Evolutionary conservation across 2,329 filamentous ascomycete genomes (phyloP).

Genomic region (Colletotrichum gigasporum): DNA sequence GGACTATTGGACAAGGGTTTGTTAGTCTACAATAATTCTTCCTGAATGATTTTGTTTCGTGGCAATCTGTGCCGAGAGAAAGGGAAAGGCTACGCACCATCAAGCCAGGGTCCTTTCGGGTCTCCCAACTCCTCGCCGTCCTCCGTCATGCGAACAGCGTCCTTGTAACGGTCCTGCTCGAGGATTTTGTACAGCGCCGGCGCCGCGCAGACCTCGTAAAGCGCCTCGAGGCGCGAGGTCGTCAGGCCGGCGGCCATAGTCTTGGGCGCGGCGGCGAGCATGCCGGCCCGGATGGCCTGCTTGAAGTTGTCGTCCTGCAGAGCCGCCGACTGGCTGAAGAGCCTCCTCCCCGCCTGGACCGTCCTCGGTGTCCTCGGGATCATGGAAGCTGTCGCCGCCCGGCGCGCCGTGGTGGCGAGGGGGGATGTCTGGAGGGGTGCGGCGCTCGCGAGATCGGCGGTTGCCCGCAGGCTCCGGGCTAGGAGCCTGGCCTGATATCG

Average conservation of each 20-base stretch:
- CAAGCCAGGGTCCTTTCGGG: conserved; percentile 82
- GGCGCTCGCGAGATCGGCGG: conserved; percentile 23
- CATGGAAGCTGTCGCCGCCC: not conserved
- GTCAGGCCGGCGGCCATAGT: conserved; percentile 25
- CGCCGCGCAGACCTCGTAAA: conserved; percentile 79
- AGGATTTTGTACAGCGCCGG: conserved; percentile 83
- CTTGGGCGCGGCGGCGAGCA: conserved; percentile 29
- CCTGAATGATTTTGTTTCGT: too few species aligned
- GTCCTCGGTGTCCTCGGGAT: conserved; percentile 5
- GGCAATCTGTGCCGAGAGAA: too few species aligned
- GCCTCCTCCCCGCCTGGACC: conserved; percentile 38
- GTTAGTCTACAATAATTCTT: too few species aligned
- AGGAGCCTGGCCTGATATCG: conserved; percentile 53
- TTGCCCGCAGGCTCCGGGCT: conserved; percentile 39
- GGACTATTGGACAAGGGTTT: conserved; percentile 59
- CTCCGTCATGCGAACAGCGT: conserved; percentile 74
- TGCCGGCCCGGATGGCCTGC: conserved; percentile 19
- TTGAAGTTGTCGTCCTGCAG: conserved; percentile 33
- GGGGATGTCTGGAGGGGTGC: conserved; percentile 17
- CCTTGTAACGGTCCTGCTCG: conserved; percentile 71
- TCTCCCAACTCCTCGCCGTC: conserved; percentile 86
- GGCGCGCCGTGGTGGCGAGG: conserved; percentile 2
- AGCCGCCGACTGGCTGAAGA: conserved; percentile 47
- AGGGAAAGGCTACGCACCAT: conserved; percentile 63
- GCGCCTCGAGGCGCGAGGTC: conserved; percentile 57